A percentile compares a stretch with the other conserved stretches of the same genome.
Conservation (phyloP, 257 asterid species). For the Osmanthus fragrans region DNA sequence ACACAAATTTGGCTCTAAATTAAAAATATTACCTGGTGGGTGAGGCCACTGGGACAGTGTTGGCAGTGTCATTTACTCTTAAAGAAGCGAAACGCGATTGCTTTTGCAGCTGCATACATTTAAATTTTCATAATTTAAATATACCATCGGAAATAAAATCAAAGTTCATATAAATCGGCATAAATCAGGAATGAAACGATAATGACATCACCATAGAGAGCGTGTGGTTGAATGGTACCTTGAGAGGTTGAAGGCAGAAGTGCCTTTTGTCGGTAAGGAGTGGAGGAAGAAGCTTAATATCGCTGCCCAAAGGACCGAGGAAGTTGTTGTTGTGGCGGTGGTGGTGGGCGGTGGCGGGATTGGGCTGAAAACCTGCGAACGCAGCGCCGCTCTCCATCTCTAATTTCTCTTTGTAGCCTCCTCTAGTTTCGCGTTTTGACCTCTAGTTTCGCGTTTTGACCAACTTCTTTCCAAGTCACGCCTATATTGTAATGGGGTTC, state of each 20-base stretch:
- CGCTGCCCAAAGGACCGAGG: slow-evolving; percentile 31
- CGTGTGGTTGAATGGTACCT: slow-evolving; percentile 17
- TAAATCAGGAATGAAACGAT: neutral
- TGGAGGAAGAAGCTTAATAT: slow-evolving; percentile 36
- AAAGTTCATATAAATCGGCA: neutral
- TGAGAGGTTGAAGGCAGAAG: slow-evolving; percentile 35
- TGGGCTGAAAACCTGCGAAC: slow-evolving; percentile 39
- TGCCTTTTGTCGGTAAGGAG: slow-evolving; percentile 22
- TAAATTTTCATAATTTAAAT: neutral
- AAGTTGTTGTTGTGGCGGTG: slow-evolving; percentile 33
- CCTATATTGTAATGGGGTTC: too few species aligned
- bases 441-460: neutral
- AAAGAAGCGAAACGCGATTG: slow-evolving; percentile 30
- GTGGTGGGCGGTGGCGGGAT: slow-evolving; percentile 19
- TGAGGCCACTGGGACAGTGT: slow-evolving; percentile 49
- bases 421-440: neutral
- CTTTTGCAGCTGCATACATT: slow-evolving; percentile 35
- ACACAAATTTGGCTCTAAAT: slow-evolving; percentile 15
- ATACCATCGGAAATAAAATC: neutral
- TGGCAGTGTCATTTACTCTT: slow-evolving; percentile 9
- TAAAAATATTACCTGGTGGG: slow-evolving; percentile 44
- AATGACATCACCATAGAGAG: neutral
- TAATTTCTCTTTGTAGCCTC: neutral
- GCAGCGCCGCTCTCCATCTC: slow-evolving; percentile 54
- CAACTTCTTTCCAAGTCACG: too few species aligned